These are phyloP conservation scores for Penicillium sp. DNA, from an alignment of 2,329 filamentous ascomycete species.

Conservation along the genomic window DNA sequence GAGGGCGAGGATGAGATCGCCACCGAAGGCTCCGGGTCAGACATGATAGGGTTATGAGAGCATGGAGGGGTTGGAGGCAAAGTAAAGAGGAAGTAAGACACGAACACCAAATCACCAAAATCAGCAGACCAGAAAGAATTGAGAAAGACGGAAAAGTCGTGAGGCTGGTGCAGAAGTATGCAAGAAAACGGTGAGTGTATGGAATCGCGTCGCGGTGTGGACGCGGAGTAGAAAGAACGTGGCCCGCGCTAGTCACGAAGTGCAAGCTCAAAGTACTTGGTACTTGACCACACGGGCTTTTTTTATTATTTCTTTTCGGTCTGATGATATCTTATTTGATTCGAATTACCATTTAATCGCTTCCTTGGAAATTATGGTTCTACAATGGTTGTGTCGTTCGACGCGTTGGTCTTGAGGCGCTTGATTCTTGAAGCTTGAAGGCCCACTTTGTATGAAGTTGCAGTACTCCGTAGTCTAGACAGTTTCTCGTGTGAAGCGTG, in stretches of 20 bases:
- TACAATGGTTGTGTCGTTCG: background rate
- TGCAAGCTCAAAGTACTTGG: constrained; percentile 14
- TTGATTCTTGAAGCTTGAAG: too few relatives aligned
- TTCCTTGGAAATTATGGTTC: background rate
- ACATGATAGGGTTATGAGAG: constrained; percentile 30
- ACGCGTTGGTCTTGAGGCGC: background rate
- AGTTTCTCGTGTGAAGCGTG: constrained; percentile 1
- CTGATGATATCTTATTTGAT: background rate
- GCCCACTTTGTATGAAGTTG: constrained; percentile 3
- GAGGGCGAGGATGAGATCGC: constrained; percentile 36
- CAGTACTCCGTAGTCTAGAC: constrained; percentile 1
- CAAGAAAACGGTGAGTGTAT: constrained; percentile 19
- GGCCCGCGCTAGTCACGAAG: constrained; percentile 26
- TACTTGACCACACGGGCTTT: constrained; percentile 3
- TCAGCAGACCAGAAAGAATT: background rate
- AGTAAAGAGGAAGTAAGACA: constrained; percentile 11
- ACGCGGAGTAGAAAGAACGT: constrained; percentile 32
- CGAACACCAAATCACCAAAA: constrained; percentile 9
- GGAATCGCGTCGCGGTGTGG: constrained; percentile 36
- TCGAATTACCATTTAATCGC: background rate
- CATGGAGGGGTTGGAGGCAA: constrained; percentile 11
- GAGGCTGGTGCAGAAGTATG: constrained; percentile 25
- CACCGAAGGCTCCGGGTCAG: constrained; percentile 34
- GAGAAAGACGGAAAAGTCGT: constrained; percentile 6
- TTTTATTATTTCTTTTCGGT: background rate